A percentile compares a stretch with the other conserved stretches of the same genome.
Conservation (phyloP, 2,329 filamentous ascomycete species). For the Tolypocladium tundrense region DNA sequence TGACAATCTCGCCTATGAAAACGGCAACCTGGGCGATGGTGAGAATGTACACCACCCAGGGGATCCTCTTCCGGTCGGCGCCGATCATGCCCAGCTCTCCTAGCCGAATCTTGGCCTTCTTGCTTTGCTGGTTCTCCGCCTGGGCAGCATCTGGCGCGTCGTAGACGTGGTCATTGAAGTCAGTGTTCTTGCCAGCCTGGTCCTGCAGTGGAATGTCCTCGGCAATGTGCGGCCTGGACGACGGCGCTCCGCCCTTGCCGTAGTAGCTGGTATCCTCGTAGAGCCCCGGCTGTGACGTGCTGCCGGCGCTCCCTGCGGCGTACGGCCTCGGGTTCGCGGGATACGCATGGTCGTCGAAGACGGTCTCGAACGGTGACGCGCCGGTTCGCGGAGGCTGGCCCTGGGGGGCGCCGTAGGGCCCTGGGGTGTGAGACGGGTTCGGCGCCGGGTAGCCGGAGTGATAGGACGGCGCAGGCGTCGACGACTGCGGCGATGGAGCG, state of each 20-base stretch:
- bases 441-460: slow-evolving; percentile 12
- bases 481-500: slow-evolving; percentile 28
- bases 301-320: slow-evolving; percentile 25
- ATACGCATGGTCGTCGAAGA: slow-evolving; percentile 60
- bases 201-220: slow-evolving; percentile 51
- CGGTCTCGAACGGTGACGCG: slow-evolving; percentile 51
- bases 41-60: slow-evolving; percentile 76
- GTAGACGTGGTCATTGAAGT: slow-evolving; percentile 50
- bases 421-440: slow-evolving; percentile 6
- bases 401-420: slow-evolving; percentile 18
- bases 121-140: slow-evolving; percentile 15
- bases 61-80: slow-evolving; percentile 45
- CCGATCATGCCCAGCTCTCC: slow-evolving; percentile 52
- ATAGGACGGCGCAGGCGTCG: slow-evolving; percentile 28
- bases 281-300: slow-evolving; percentile 23
- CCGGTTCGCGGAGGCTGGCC: slow-evolving; percentile 23
- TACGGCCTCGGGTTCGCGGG: slow-evolving; percentile 36
- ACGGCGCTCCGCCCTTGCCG: slow-evolving; percentile 28
- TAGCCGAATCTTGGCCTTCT: slow-evolving; percentile 38
- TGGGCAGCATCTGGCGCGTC: slow-evolving; percentile 34
- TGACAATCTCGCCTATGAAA: slow-evolving; percentile 81
- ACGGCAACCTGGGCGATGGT: slow-evolving; percentile 69
- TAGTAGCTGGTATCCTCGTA: slow-evolving; percentile 49
- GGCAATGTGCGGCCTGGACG: slow-evolving; percentile 25
- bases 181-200: slow-evolving; percentile 30